phyloP scores from a whole-genome alignment of 176 grass and related monocot species.

The bread wheat (Triticum aestivum) region DNA sequence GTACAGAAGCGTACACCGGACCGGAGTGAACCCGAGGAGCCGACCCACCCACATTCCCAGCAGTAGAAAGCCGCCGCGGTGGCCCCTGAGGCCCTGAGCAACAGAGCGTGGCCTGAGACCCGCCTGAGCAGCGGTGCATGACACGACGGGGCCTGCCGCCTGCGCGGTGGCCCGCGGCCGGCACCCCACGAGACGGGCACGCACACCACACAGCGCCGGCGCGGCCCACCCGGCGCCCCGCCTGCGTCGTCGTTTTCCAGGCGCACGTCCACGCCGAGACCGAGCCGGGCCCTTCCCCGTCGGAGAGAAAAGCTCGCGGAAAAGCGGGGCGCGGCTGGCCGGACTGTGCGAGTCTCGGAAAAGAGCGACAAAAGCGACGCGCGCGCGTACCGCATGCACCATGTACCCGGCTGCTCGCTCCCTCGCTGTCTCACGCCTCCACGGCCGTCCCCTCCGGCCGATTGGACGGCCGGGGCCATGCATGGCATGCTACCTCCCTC shows the following conservation, averaged over 20 bases:
- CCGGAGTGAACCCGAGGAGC: not conserved
- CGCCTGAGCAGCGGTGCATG: not conserved
- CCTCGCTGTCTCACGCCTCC: not conserved
- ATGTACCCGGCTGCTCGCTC: not conserved
- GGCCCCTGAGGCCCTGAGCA: slow-evolving; percentile 3
- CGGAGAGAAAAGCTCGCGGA: not conserved
- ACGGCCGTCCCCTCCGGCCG: not conserved
- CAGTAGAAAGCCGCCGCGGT: slow-evolving; percentile 19
- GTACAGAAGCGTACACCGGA: not conserved
- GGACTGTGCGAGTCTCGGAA: slow-evolving; percentile 50
- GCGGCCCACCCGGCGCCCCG: not conserved
- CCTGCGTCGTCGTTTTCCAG: slow-evolving; percentile 41
- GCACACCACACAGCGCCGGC: not conserved
- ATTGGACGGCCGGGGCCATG: not conserved
- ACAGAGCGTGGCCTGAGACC: not conserved
- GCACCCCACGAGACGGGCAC: not conserved
- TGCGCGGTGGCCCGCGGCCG: not conserved
- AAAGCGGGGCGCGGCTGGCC: not conserved
- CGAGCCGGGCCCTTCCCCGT: no score
- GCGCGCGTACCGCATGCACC: slow-evolving; percentile 23
- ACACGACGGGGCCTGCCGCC: slow-evolving; percentile 35
- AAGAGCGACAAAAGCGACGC: slow-evolving; percentile 47
- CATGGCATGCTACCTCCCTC: not conserved
- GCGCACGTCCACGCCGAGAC: slow-evolving; percentile 39
- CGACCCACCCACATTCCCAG: slow-evolving; percentile 16